Conservation (phyloP, 306 rosid genomes). For the Comarum palustre region DNA sequence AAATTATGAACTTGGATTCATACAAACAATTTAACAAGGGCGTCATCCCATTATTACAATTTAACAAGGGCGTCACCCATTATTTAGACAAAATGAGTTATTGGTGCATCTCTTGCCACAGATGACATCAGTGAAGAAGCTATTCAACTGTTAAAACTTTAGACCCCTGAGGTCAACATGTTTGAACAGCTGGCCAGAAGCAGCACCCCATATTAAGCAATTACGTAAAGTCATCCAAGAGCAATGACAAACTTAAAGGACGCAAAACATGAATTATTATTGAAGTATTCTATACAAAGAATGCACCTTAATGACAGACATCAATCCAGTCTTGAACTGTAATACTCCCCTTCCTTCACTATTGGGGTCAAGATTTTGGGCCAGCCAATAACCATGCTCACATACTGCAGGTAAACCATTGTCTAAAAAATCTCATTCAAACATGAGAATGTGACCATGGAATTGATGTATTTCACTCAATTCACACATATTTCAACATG, state of each 20-base stretch:
- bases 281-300: constrained; percentile 4
- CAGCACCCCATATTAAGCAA: neutral
- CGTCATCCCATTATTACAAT: neutral
- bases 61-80: neutral
- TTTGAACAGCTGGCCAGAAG: neutral
- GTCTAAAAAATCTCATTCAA: neutral
- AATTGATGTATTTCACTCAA: neutral
- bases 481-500: neutral
- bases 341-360: constrained; percentile 98
- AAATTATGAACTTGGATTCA: neutral
- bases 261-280: neutral
- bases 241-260: neutral
- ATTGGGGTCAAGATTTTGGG: constrained; percentile 87
- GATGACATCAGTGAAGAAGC: neutral
- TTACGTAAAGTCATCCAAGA: neutral
- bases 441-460: neutral
- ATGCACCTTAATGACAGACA: constrained; percentile 92
- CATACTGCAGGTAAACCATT: constrained; percentile 60
- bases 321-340: constrained; percentile 94
- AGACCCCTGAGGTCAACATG: neutral
- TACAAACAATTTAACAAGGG: neutral
- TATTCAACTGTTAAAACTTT: neutral
- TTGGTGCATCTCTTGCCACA: neutral
- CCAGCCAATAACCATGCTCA: constrained; percentile 87
- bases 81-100: neutral